Evolutionary conservation across 768 basidiomycete species (phyloP).

Genomic region (Cyclocybe aegerita): DNA sequence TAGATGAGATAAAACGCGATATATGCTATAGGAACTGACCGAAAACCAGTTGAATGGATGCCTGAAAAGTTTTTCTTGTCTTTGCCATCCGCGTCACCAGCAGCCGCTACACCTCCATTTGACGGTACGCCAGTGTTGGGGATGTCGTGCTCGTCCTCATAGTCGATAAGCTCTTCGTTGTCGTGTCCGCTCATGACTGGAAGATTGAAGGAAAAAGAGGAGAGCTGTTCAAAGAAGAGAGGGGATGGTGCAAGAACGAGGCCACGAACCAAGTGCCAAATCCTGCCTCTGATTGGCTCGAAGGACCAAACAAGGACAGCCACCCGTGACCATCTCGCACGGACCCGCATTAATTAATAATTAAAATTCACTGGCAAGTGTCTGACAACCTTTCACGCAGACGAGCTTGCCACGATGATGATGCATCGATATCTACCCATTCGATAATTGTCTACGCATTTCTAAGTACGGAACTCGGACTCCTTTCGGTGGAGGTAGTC

Average conservation of each 20-base stretch:
- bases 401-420: not conserved
- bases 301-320: conserved; percentile 29
- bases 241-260: conserved; percentile 17
- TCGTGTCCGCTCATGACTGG: conserved; percentile 74
- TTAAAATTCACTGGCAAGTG: too few species aligned
- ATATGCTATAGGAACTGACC: conserved; percentile 48
- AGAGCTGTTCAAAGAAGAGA: conserved; percentile 22
- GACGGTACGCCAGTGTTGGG: conserved; percentile 53
- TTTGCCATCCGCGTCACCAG: conserved; percentile 66
- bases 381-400: not conserved
- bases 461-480: too few species aligned
- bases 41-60: conserved; percentile 99
- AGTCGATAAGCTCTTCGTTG: conserved; percentile 92
- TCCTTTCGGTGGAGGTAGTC: too few species aligned
- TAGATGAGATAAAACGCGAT: conserved; percentile 6
- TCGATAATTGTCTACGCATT: too few species aligned
- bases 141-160: conserved; percentile 88
- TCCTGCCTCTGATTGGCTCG: conserved; percentile 24
- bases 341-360: conserved; percentile 30
- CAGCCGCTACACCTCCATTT: conserved; percentile 47
- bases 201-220: conserved; percentile 23
- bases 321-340: conserved; percentile 26
- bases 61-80: conserved; percentile 99
- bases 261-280: conserved; percentile 20
- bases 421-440: too few species aligned